These are phyloP conservation scores for Melastoma candidum DNA, from an alignment of 441 rosid species.

Conservation along the genomic window DNA sequence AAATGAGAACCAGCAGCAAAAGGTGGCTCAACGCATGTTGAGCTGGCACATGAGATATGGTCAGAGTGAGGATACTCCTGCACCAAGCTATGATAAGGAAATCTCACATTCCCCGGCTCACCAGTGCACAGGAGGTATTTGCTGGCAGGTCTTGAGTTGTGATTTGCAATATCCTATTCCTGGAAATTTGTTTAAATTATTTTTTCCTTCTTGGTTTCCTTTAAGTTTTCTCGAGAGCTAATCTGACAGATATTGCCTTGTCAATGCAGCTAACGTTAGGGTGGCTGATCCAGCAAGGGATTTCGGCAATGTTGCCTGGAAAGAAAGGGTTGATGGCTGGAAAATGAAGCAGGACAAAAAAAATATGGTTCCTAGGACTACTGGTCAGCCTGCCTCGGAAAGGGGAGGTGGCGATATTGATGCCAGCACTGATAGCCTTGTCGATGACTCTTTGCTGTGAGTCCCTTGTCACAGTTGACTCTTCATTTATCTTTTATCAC, in stretches of 20 bases:
- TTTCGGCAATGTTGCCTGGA: slow-evolving; percentile 91
- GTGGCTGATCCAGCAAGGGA: slow-evolving; percentile 69
- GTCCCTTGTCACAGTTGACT: slow-evolving; percentile 16
- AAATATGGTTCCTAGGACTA: slow-evolving; percentile 71
- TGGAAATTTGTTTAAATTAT: slow-evolving; percentile 11
- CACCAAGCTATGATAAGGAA: slow-evolving; percentile 76
- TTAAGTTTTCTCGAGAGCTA: slow-evolving; percentile 88
- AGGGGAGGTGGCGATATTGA: slow-evolving; percentile 82
- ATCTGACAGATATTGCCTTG: slow-evolving; percentile 15
- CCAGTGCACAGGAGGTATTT: slow-evolving; percentile 74
- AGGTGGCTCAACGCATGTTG: slow-evolving; percentile 67
- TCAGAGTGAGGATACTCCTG: slow-evolving; percentile 56
- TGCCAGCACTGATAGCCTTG: slow-evolving; percentile 79
- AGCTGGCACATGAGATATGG: slow-evolving; percentile 80
- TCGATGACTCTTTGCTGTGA: slow-evolving; percentile 82
- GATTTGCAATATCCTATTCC: slow-evolving; percentile 2
- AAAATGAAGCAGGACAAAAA: slow-evolving; percentile 90
- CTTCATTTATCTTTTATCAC: no score
- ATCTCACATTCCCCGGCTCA: slow-evolving; percentile 78
- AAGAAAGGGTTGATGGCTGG: slow-evolving; percentile 99
- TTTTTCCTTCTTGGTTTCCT: slow-evolving; percentile 7
- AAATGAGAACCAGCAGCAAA: slow-evolving; percentile 56
- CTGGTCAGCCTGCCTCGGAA: slow-evolving; percentile 69
- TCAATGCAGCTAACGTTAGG: slow-evolving; percentile 54
- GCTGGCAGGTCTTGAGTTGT: slow-evolving; percentile 12